Base-by-base conservation (phyloP, 768 basidiomycete genomes). In the Neoboletus brunneissimus region DNA sequence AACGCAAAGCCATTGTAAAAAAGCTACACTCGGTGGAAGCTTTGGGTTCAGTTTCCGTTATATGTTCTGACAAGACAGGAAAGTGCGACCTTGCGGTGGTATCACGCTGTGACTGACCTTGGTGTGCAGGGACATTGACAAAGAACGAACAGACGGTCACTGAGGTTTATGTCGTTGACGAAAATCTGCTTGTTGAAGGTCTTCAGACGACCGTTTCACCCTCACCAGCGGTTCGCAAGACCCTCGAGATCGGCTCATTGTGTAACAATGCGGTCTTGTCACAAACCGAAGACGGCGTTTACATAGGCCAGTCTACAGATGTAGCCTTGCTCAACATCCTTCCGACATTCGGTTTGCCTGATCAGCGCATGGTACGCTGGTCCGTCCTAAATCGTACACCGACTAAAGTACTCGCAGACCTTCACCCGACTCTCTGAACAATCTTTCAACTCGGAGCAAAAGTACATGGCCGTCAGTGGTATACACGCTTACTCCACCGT, bases 21-120 rank as follows among this genome's bases (percentile, higher is more conserved):
- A 98, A 95, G 67, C 75, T 98, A 43, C 96, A 94, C 60, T 94
- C 91, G 3, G 95, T 98, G 3, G 95, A 98, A 71, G 85, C 94
- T 0, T 77, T 98, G 3, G 95, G 95, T 2, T 92, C 90, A 3
- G 92, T 98, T 13, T 94, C 90, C n/a, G 95, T 98, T 10, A 95
- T 98, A 59, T 98, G 95, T 67, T 94, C 94, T 4, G 95, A 98
- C 73, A 98, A 98, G 74, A 98, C 96, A 44, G 94, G 92, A 86
- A 61, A 49, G 80, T 61, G 23, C 2, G 15, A 31, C 11, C 12
- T 35, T 9, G 41, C 0, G 18, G 43, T 13, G 13, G 35, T 25
- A 8, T 43, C 43, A 8, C 40, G 41, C 22, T 29, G 4, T 20
- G 23, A 47, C 42, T 58, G 51, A 61, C 34, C 38, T 51, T 38